Base-by-base conservation (phyloP, 441 rosid genomes). In the Populus tomentosa region DNA sequence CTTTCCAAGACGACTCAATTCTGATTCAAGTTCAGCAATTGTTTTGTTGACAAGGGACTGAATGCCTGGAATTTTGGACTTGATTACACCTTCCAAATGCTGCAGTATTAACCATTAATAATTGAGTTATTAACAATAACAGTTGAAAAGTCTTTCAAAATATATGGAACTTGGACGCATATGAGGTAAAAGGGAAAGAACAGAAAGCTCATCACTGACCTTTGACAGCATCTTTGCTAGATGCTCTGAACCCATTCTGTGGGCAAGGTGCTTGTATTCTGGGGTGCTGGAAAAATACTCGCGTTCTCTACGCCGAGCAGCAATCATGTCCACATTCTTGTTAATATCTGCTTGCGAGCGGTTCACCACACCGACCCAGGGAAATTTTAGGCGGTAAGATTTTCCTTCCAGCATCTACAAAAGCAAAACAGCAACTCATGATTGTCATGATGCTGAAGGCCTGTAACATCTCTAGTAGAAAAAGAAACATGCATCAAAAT, bases 41-140 rank as follows among this genome's bases (percentile, higher is more conserved):
- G 98, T 94, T 82, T 96, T 96, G 86, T 83, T 93, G 79, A 96
- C 92, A 76, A 94, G 96, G 32, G 98, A 90, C 85, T 91, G 98
- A 84, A 97, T 89, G 83, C 97, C 91, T 5, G 99, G 99, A 80
- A 94, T 97, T 85, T 86, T 91, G 70, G 98, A 89, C 82, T 93
- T 97, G 92, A 97, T 97, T 71, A 97, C 99, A 82, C 84, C 88
- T 82, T 94, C 99, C 88, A 97, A 87, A 93, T 97, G 99, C 99
- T 97, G 93, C 78, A 63, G 81, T 24, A 83, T 64, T 53, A 64
- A 72, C 56, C 74, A 77, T 78, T 61, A 10, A 63, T 28, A 36
- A 61, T 78, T 42, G 80, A 79, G 23, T 67, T 46, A 14, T 33
- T 50, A n/a, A 24, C 10, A 59, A 26, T 64, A 11, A 61, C 28